phyloP scores from a whole-genome alignment of 2,329 filamentous ascomycete genomes.

The Bipolaris cookei region DNA sequence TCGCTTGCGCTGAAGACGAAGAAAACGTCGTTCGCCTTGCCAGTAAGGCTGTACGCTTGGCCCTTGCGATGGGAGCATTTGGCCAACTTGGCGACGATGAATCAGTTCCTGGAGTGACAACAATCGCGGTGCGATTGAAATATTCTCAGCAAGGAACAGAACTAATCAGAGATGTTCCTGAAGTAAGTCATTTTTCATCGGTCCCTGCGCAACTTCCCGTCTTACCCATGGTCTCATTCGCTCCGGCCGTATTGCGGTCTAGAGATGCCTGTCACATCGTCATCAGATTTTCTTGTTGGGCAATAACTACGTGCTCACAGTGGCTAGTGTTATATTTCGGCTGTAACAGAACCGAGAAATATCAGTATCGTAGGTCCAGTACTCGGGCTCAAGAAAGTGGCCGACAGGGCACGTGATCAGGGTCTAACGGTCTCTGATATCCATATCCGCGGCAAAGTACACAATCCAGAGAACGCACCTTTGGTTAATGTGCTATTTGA shows the following conservation, averaged over 20 bases:
- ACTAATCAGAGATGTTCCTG: slow-evolving; percentile 21
- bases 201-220: background rate
- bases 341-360: slow-evolving; percentile 31
- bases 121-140: slow-evolving; percentile 27
- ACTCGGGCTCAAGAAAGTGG: slow-evolving; percentile 16
- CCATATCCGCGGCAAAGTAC: slow-evolving; percentile 29
- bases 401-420: slow-evolving; percentile 12
- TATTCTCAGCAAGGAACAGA: slow-evolving; percentile 22
- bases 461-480: slow-evolving; percentile 30
- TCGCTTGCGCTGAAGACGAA: slow-evolving; percentile 24
- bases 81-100: slow-evolving; percentile 26
- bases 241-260: background rate
- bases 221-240: background rate
- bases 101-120: slow-evolving; percentile 19
- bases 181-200: slow-evolving; percentile 17
- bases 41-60: slow-evolving; percentile 16
- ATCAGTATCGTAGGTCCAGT: slow-evolving; percentile 30
- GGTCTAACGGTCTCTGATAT: slow-evolving; percentile 24
- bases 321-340: slow-evolving; percentile 26
- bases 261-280: background rate
- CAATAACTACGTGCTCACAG: slow-evolving; percentile 7
- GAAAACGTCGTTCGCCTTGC: slow-evolving; percentile 21
- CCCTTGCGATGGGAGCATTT: slow-evolving; percentile 20
- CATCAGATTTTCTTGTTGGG: too few species aligned
- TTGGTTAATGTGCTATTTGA: slow-evolving; percentile 23